These are phyloP conservation scores for Phlyctochytrium bullatum DNA, from an alignment of 192 early-diverging fungal species.

Conservation along the genomic window DNA sequence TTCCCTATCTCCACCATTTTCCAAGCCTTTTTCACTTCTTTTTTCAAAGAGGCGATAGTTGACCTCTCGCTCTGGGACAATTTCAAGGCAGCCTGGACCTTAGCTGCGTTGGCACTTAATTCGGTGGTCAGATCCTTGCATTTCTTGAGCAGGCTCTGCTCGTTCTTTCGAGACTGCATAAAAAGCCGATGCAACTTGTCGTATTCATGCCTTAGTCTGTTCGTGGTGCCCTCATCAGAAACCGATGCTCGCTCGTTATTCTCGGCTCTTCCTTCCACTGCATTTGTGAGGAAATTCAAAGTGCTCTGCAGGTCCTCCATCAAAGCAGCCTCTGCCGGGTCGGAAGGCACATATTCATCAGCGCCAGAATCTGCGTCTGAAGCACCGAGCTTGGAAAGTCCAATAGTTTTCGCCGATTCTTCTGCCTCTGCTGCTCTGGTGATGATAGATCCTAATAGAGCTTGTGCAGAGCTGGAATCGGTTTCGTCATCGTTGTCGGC, in stretches of 20 bases:
- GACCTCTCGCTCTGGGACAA: conserved; percentile 44
- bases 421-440: not conserved
- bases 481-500: too few species aligned
- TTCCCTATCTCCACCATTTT: conserved; percentile 48
- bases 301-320: not conserved
- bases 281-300: conserved; percentile 1
- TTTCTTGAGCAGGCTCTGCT: conserved; percentile 43
- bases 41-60: conserved; percentile 44
- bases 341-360: not conserved
- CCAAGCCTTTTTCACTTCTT: conserved; percentile 57
- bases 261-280: not conserved
- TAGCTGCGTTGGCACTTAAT: conserved; percentile 40
- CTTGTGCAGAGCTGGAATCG: too few species aligned
- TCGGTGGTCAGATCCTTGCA: conserved; percentile 48
- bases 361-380: not conserved
- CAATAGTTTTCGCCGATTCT: not conserved
- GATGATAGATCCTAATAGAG: not conserved
- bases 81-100: conserved; percentile 52
- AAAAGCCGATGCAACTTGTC: conserved; percentile 52
- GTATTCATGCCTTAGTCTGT: conserved; percentile 30
- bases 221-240: not conserved
- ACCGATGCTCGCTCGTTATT: not conserved
- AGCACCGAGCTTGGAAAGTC: not conserved
- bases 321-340: not conserved
- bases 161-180: conserved; percentile 47